Evolutionary conservation across 306 rosid genomes (phyloP), one percentile per base, ranked within the genome.

Genomic region (Corylus heterophylla): DNA sequence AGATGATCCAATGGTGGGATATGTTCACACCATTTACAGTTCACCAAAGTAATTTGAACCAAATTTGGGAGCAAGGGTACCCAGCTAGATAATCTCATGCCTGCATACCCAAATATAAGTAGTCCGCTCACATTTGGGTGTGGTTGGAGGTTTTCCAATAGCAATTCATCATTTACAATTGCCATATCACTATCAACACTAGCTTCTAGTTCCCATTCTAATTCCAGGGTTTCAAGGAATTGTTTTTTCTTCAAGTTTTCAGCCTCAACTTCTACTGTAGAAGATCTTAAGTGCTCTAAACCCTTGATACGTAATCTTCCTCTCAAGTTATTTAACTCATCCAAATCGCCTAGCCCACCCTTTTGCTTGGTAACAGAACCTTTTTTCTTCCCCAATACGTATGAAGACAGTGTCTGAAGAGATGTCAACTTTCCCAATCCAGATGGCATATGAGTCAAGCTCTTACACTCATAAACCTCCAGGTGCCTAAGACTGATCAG

Each of bases 401-500:
- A 79, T 0, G 0, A 6, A 0, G 70, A 16, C 29, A 74, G 45
- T 16, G 75, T 69, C 17, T 50, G 74, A 74, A 83, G 31, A 39
- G 69, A 58, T 31, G 42, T 2, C 35, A 79, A n/a, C 37, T 54
- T 48, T 37, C 71, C 78, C 25, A 75, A 13, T 17, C 71, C 64
- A 45, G 1, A 8, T 7, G 81, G 58, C 68, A 61, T 74, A 37
- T 7, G 7, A 2, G 35, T 61, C n/a, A 22, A 72, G 49, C 52
- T 12, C 44, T 3, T 0, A 12, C 44, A 74, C 22, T 0, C 58
- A 4, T 6, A 0, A 10, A 75, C 4, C 8, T 27, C 16, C 48
- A 86, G 81, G 78, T 76, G 78, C n/a, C 78, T 71, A 13, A 76
- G 58, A 17, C 25, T 71, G 20, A 51, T 27, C 74, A 52, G 7